Base-by-base conservation (phyloP, 2,329 filamentous ascomycete genomes). In the Epichloe sylvatica region DNA sequence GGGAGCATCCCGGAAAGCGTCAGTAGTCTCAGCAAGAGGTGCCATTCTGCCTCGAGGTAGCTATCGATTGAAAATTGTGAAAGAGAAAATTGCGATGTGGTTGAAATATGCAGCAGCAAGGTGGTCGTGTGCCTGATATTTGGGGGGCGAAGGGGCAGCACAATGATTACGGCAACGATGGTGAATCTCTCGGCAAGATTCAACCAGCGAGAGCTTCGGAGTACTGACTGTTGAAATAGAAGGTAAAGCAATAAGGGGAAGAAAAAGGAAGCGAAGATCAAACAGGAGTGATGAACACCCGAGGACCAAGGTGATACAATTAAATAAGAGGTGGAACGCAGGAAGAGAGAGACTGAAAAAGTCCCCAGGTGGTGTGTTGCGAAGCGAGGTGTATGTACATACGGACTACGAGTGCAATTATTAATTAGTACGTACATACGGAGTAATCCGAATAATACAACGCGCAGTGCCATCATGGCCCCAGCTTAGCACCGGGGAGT, bases 1-100 rank as follows among this genome's bases (percentile, higher is more conserved):
- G 52, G 30, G 44, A 37, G 56, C 52, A 44, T 65, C 59, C 38
- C 54, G 53, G 50, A 57, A 55, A 47, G 57, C 34, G 40, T 60
- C 54, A 36, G 38, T 52, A 47, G 50, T 50, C 37, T 59, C 53
- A 47, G 53, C 50, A 51, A 56, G 47, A 35, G 54, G 53, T 21
- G 60, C 57, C 61, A 64, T 60, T 44, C 34, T 55, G 49, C 13
- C 37, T 19, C 19, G 23, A 15, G 7, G 8, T 12, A 21, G n/a
- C 9, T 12, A 17, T n/a, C 5, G 15, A 30, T 6, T 25, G 12
- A 5, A 30, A 13, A 4, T 17, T 12, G 30, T 13, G 17, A 25
- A 34, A 9, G 3, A 19, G 12, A 15, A 35, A 12, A 11, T 39
- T 7, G 2, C 9, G 19, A 37, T 34, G 5, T 41, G 7, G 6